Conservation (phyloP, 1,139 yeast genomes). For the Yamadazyma diddensiae region DNA sequence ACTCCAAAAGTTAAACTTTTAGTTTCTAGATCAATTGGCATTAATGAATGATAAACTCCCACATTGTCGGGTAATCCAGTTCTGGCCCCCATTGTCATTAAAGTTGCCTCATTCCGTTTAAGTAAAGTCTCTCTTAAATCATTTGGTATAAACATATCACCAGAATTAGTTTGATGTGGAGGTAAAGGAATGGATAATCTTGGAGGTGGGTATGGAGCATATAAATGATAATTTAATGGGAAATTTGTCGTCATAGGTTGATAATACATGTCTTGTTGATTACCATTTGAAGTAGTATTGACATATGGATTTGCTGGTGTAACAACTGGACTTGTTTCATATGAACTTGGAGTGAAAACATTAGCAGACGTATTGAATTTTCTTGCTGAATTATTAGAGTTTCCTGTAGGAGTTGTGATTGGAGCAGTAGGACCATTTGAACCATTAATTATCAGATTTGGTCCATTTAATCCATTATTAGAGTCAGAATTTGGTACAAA, state of each 20-base stretch:
- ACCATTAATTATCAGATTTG: too few species aligned
- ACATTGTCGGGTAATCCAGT: slow-evolving; percentile 71
- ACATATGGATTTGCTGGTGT: slow-evolving; percentile 8
- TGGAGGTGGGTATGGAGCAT: slow-evolving; percentile 88
- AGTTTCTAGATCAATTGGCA: slow-evolving; percentile 71
- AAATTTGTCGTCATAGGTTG: slow-evolving; percentile 28
- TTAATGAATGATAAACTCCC: slow-evolving; percentile 81
- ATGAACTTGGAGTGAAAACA: slow-evolving; percentile 32
- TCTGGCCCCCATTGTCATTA: slow-evolving; percentile 58
- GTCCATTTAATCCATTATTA: neutral
- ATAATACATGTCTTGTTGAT: slow-evolving; percentile 11
- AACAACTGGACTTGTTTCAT: slow-evolving; percentile 8
- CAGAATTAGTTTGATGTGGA: slow-evolving; percentile 68
- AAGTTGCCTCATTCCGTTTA: slow-evolving; percentile 74
- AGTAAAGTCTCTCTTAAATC: slow-evolving; percentile 71
- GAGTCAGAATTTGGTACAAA: slow-evolving; percentile 46
- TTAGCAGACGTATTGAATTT: slow-evolving; percentile 35
- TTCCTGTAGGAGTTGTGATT: neutral
- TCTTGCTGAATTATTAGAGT: neutral
- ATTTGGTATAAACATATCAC: slow-evolving; percentile 68
- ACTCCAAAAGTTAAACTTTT: slow-evolving; percentile 57
- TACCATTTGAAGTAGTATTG: slow-evolving; percentile 6
- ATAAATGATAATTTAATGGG: slow-evolving; percentile 82
- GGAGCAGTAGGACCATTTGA: too few species aligned
- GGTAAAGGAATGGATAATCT: slow-evolving; percentile 57